These are phyloP conservation scores for Pterocarpus macrocarpus DNA, from an alignment of 306 rosid genomes.

Conservation along the genomic window DNA sequence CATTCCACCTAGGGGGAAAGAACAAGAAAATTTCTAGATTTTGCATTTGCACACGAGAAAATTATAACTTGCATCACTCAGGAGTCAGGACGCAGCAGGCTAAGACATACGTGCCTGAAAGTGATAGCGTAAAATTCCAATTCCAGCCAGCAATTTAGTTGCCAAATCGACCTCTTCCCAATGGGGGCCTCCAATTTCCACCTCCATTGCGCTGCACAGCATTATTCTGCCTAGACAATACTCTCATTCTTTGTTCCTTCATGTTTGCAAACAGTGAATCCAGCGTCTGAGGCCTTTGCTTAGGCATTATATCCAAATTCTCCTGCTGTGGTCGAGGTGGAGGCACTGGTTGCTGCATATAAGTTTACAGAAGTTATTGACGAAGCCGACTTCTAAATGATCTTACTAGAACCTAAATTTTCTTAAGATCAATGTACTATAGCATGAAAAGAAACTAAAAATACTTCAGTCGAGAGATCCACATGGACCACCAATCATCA, in stretches of 20 bases:
- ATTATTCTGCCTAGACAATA: conserved; percentile 62
- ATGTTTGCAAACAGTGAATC: conserved; percentile 88
- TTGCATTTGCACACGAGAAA: conserved; percentile 19
- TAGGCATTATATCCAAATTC: conserved; percentile 51
- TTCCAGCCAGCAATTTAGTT: conserved; percentile 47
- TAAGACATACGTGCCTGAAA: conserved; percentile 1
- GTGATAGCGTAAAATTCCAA: neutral
- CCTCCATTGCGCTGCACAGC: conserved; percentile 56
- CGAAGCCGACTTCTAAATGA: neutral
- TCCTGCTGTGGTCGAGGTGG: conserved; percentile 49
- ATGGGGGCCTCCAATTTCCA: conserved; percentile 64
- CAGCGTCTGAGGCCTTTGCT: conserved; percentile 81
- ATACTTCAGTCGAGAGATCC: neutral
- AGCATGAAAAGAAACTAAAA: neutral
- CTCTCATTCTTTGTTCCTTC: conserved; percentile 86
- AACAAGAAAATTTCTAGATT: neutral
- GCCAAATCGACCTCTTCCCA: conserved; percentile 82
- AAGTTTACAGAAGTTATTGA: conserved; percentile 2
- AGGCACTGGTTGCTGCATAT: conserved; percentile 49
- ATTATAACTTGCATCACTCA: conserved; percentile 35
- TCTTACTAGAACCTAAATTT: neutral
- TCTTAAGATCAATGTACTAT: neutral
- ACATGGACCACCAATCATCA: neutral
- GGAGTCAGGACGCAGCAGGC: conserved; percentile 17
- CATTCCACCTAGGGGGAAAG: neutral